phyloP scores from a whole-genome alignment of 331 rosid species.

The Spiraea crenata region DNA sequence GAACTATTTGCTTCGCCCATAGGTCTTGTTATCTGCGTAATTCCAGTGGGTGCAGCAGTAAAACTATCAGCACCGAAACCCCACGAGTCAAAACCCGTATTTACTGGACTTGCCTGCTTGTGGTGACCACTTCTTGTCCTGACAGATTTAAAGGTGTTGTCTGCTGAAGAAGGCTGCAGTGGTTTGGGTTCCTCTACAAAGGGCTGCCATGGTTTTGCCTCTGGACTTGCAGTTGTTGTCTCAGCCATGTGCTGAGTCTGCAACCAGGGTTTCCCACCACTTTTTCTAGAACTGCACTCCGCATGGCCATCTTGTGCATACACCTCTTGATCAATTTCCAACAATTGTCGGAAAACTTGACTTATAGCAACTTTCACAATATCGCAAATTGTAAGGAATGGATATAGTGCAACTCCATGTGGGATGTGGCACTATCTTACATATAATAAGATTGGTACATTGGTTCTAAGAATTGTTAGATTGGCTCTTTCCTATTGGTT shows the following conservation, averaged over 20 bases:
- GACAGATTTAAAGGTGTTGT: slow-evolving; percentile 58
- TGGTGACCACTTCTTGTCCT: slow-evolving; percentile 63
- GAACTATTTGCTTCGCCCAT: slow-evolving; percentile 43
- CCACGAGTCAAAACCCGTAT: slow-evolving; percentile 67
- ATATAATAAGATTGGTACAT: too few relatives aligned
- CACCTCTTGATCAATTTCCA: too few relatives aligned
- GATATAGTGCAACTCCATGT: too few relatives aligned
- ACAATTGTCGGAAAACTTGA: too few relatives aligned
- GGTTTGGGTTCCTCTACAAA: slow-evolving; percentile 59
- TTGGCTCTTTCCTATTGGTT: too few relatives aligned
- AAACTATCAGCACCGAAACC: slow-evolving; percentile 77
- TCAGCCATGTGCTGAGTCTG: slow-evolving; percentile 13
- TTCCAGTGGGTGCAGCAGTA: slow-evolving; percentile 48
- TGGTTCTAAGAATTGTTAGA: too few relatives aligned
- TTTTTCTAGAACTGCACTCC: too few relatives aligned
- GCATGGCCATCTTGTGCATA: too few relatives aligned
- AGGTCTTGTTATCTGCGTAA: slow-evolving; percentile 43
- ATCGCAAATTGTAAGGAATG: too few relatives aligned
- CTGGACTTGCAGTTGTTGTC: slow-evolving; percentile 52
- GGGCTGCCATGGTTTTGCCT: slow-evolving; percentile 72
- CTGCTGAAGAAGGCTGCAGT: slow-evolving; percentile 41
- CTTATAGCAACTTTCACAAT: too few relatives aligned
- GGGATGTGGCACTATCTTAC: too few relatives aligned
- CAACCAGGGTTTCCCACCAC: too few relatives aligned
- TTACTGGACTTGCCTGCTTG: slow-evolving; percentile 43